Evolutionary conservation across 345 rosid species (phyloP).

Genomic region (Euphorbia lathyris): DNA sequence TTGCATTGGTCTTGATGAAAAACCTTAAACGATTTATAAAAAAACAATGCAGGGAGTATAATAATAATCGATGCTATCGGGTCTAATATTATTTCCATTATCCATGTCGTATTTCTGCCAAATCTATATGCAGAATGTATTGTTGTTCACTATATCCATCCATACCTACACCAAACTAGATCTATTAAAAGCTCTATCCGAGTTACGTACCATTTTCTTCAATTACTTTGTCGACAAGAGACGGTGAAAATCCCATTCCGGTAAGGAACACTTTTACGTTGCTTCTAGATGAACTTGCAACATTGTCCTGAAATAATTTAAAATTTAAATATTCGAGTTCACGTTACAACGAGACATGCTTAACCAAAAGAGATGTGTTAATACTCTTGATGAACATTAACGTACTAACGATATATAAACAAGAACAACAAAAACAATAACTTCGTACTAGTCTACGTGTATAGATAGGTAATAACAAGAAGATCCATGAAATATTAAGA

Average conservation of each 20-base stretch:
- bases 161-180: neutral
- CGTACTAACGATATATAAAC: neutral
- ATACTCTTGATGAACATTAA: neutral
- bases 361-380: neutral
- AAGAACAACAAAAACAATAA: neutral
- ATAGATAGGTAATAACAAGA: neutral
- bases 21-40: too few relatives aligned
- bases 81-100: neutral
- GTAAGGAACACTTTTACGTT: constrained; percentile 50
- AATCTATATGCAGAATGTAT: constrained; percentile 2
- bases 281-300: constrained; percentile 81
- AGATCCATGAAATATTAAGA: neutral
- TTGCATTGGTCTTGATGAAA: too few relatives aligned
- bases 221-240: constrained; percentile 66
- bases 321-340: neutral
- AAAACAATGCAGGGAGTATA: too few relatives aligned
- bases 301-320: constrained; percentile 44
- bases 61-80: neutral
- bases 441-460: neutral
- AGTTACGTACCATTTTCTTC: constrained; percentile 63
- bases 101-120: neutral
- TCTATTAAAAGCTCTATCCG: neutral
- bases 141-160: constrained; percentile 1
- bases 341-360: neutral
- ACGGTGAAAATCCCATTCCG: constrained; percentile 77